phyloP scores from a whole-genome alignment of 345 rosid genomes.

The Erucastrum elatum region DNA sequence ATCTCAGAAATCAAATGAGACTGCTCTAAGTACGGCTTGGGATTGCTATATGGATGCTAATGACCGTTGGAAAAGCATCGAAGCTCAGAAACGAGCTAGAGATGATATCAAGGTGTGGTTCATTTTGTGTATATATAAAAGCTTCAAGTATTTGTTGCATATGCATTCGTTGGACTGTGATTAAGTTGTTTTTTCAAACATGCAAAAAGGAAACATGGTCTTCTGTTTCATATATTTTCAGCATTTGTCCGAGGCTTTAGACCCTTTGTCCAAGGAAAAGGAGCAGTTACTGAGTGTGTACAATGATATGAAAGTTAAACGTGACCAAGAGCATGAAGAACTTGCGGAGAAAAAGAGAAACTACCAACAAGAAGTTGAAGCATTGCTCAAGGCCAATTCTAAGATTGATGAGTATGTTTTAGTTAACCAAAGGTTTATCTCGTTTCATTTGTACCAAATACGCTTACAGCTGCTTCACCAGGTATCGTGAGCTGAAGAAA shows the following conservation, averaged over 20 bases:
- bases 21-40: conserved; percentile 65
- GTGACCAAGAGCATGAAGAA: conserved; percentile 66
- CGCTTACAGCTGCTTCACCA: conserved; percentile 43
- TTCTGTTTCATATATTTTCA: conserved; percentile 46
- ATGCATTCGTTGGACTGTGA: conserved; percentile 21
- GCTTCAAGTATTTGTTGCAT: conserved; percentile 19
- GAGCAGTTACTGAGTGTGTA: conserved; percentile 59
- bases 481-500: conserved; percentile 72
- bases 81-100: conserved; percentile 85
- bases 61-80: conserved; percentile 73
- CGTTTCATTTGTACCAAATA: conserved; percentile 30
- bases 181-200: background rate
- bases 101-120: conserved; percentile 66
- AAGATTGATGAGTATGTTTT: conserved; percentile 82
- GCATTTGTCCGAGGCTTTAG: conserved; percentile 69
- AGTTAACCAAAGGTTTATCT: conserved; percentile 22
- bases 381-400: conserved; percentile 48
- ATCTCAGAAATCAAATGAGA: conserved; percentile 74
- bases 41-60: conserved; percentile 66
- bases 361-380: conserved; percentile 64
- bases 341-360: conserved; percentile 59
- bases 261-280: conserved; percentile 69
- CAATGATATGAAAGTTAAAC: conserved; percentile 63
- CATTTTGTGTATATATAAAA: conserved; percentile 21
- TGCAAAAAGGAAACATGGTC: too few relatives aligned